These are phyloP conservation scores for Tagetes patula DNA, from an alignment of 129 eudicot species.

Conservation along the genomic window DNA sequence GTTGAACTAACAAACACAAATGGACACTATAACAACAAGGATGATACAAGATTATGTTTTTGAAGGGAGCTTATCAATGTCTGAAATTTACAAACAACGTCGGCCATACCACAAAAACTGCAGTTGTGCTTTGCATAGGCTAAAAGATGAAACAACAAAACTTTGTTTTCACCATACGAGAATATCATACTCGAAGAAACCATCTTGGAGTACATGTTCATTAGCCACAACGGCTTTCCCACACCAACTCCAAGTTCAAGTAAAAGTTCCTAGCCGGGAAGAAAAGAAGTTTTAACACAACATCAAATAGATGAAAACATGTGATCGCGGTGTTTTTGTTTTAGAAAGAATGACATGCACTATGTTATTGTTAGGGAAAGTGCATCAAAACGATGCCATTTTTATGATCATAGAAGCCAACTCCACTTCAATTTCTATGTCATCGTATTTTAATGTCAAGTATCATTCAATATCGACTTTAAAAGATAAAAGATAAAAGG, in stretches of 20 bases:
- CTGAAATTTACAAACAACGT: constrained; percentile 1
- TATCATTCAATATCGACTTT: no score
- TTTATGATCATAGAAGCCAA: no score
- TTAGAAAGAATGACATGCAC: background rate
- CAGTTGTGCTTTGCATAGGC: constrained; percentile 20
- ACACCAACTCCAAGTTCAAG: background rate
- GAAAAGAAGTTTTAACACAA: background rate
- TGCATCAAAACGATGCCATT: no score
- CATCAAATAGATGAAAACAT: background rate
- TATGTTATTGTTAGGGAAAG: background rate
- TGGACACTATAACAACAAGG: background rate
- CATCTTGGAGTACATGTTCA: constrained; percentile 18
- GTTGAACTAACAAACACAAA: background rate
- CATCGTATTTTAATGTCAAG: no score
- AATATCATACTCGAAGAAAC: constrained; percentile 33
- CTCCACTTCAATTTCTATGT: no score
- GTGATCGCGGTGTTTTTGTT: background rate
- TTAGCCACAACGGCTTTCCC: constrained; percentile 24
- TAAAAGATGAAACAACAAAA: background rate
- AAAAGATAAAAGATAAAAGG: no score
- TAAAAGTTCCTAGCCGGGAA: background rate
- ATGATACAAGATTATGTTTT: background rate
- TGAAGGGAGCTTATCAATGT: constrained; percentile 13
- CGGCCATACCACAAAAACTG: constrained; percentile 25
- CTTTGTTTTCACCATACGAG: constrained; percentile 11